Base-by-base conservation (phyloP, 306 rosid species). In the Acmispon strigosus region DNA sequence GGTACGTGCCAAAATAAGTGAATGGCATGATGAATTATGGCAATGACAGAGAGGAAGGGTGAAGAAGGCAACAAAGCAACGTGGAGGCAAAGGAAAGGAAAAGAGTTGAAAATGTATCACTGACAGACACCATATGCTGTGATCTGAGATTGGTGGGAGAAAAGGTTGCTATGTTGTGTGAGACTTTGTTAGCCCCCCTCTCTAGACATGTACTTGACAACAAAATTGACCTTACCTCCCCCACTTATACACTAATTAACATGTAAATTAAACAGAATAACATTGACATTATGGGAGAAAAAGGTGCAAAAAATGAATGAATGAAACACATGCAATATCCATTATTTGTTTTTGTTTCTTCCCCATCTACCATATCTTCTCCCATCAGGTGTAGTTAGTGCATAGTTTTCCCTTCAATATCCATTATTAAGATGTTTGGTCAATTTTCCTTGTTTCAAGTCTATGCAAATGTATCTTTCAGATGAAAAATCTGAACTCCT, bases 1-100 rank as follows among this genome's bases (percentile, higher is more conserved):
- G 65, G 80, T 63, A 82, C 63, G 84, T 76, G 89, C 74, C 81
- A 65, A 79, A 76, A 82, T 73, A 68, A 83, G 81, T 72, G 69
- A 74, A 57, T 55, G 63, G 37, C 8, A 32, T 32, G 18, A 43
- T 36, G 64, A 85, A 70, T 76, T 19, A 73, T 74, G 82, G 80
- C 37, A 60, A 66, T 70, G 76, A 66, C 56, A 61, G 78, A 66
- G 52, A 29, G 76, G 52, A 39, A 75, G 72, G 60, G 74, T 79
- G 53, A 73, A 73, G 71, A 80, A 77, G 73, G 63, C 80, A 63
- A 59, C 73, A 73, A 66, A 72, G 82, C 67, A 80, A 83, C 79
- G 82, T 79, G 79, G 75, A 81, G 67, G 85, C 60, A 58, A 80
- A 85, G 78, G 52, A 80, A 84, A 78, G 24, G 20, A 75, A 83